Conservation (phyloP, 768 basidiomycete genomes). For the Calocybe gangraenosa region DNA sequence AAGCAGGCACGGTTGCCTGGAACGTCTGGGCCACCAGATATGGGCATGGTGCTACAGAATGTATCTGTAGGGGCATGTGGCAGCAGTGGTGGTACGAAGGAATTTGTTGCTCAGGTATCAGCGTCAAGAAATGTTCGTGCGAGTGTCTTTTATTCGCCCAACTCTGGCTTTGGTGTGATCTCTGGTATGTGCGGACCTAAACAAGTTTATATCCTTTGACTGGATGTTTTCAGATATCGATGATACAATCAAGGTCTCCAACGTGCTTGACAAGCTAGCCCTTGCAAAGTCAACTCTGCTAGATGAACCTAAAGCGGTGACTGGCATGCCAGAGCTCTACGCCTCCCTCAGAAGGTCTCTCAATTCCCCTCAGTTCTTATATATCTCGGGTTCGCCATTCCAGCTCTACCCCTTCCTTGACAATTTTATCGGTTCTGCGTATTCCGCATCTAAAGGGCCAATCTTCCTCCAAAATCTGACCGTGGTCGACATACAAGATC, state of each 20-base stretch:
- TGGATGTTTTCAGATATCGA: slow-evolving; percentile 1
- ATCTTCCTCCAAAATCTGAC: slow-evolving; percentile 36
- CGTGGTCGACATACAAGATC: slow-evolving; percentile 23
- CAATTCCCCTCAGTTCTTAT: slow-evolving; percentile 35
- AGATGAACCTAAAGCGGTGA: slow-evolving; percentile 33
- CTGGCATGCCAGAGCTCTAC: slow-evolving; percentile 46
- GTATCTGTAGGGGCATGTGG: slow-evolving; percentile 29
- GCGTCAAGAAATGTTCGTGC: slow-evolving; percentile 21
- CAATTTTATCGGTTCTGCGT: slow-evolving; percentile 32
- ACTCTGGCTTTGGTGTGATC: slow-evolving; percentile 38
- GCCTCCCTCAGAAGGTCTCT: slow-evolving; percentile 31
- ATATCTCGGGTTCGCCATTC: slow-evolving; percentile 40
- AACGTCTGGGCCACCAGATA: slow-evolving; percentile 27
- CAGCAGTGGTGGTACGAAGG: slow-evolving; percentile 14
- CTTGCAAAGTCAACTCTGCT: slow-evolving; percentile 35
- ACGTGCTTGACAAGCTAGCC: slow-evolving; percentile 30
- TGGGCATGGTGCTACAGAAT: slow-evolving; percentile 30
- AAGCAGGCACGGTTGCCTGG: slow-evolving; percentile 17
- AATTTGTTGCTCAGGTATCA: slow-evolving; percentile 16
- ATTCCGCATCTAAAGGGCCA: slow-evolving; percentile 31
- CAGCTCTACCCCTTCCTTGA: slow-evolving; percentile 43
- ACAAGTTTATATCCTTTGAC: too few relatives aligned
- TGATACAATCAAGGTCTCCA: slow-evolving; percentile 30
- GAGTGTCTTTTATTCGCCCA: slow-evolving; percentile 30
- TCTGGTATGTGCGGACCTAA: too few relatives aligned